These are phyloP conservation scores for Geotrichum reessii DNA, from an alignment of 1,139 yeast species.

Conservation along the genomic window DNA sequence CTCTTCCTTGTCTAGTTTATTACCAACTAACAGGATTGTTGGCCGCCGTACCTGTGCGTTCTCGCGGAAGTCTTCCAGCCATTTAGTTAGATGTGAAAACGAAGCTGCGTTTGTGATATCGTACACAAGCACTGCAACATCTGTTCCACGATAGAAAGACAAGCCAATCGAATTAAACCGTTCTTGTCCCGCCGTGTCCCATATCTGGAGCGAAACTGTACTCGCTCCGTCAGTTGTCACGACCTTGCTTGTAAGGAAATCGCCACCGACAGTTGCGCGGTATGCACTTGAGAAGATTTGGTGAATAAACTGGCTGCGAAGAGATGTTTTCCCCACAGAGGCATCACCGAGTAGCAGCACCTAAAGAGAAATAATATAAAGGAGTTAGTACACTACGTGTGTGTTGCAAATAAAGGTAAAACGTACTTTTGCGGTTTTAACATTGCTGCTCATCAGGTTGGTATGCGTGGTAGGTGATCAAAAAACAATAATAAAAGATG, in stretches of 20 bases:
- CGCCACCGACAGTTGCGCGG: slow-evolving; percentile 60
- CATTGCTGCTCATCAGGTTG: slow-evolving; percentile 5
- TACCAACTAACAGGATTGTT: slow-evolving; percentile 51
- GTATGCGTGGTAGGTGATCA: background rate
- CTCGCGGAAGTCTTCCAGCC: slow-evolving; percentile 49
- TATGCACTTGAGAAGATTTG: slow-evolving; percentile 54
- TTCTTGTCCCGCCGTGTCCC: slow-evolving; percentile 70
- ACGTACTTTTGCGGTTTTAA: slow-evolving; percentile 13
- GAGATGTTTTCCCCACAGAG: slow-evolving; percentile 59
- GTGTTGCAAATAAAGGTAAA: background rate
- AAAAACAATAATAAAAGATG: no score
- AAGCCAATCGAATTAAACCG: slow-evolving; percentile 54
- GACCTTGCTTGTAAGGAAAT: slow-evolving; percentile 48
- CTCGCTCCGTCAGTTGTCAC: slow-evolving; percentile 19
- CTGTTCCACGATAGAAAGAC: slow-evolving; percentile 58
- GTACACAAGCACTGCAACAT: slow-evolving; percentile 52
- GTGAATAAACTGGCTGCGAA: slow-evolving; percentile 54
- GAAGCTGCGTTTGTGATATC: slow-evolving; percentile 51
- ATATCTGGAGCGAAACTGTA: slow-evolving; percentile 46
- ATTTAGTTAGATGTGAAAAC: slow-evolving; percentile 46
- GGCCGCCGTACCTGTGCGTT: slow-evolving; percentile 50
- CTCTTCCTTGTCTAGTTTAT: slow-evolving; percentile 43
- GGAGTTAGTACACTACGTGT: background rate
- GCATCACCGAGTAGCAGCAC: slow-evolving; percentile 56
- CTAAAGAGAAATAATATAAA: slow-evolving; percentile 24